Conservation (phyloP, 2,329 filamentous ascomycete species). For the Ceratocystis papillata region DNA sequence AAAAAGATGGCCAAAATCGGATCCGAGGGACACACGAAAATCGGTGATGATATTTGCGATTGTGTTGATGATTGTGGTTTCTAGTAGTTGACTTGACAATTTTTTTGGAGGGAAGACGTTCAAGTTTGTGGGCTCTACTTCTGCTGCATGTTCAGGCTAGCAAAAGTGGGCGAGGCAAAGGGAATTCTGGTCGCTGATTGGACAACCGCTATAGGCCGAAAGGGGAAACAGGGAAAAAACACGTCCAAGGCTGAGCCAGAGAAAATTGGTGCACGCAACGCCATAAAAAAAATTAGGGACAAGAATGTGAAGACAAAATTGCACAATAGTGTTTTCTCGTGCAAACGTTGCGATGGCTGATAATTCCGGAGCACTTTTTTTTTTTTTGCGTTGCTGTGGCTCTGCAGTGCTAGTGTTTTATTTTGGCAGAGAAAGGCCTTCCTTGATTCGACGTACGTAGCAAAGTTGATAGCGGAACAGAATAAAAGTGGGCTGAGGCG, state of each 20-base stretch:
- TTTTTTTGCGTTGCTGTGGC: background rate
- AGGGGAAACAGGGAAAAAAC: conserved; percentile 2
- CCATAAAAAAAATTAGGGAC: background rate
- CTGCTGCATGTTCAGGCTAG: background rate
- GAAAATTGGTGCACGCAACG: background rate
- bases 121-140: background rate
- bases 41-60: conserved; percentile 3
- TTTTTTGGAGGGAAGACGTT: background rate
- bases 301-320: background rate
- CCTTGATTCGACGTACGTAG: background rate
- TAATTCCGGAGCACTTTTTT: background rate
- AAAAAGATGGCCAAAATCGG: background rate
- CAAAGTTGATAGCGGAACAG: background rate
- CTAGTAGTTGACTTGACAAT: background rate
- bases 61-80: background rate
- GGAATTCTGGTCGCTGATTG: conserved; percentile 2
- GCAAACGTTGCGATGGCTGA: background rate
- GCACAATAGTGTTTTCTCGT: background rate
- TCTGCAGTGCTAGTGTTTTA: background rate
- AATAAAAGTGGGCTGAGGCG: conserved; percentile 12
- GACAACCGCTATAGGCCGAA: background rate
- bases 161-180: conserved; percentile 4
- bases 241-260: conserved; percentile 4
- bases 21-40: background rate
- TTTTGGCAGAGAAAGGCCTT: background rate